Conservation (phyloP, 2,329 filamentous ascomycete species). For the Venturia asperata region DNA sequence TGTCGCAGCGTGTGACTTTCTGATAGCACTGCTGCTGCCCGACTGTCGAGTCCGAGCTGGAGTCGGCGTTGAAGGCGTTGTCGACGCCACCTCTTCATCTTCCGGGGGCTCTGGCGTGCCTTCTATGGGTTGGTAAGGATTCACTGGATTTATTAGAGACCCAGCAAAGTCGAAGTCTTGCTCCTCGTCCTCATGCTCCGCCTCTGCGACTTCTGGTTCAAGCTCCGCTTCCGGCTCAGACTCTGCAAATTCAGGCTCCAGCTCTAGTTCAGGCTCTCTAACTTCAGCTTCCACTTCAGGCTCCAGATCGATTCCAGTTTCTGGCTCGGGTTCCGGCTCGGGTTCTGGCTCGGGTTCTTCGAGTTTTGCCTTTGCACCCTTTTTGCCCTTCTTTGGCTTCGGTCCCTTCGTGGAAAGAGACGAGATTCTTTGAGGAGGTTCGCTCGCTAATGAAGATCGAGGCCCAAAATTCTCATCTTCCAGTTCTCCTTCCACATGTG, state of each 20-base stretch:
- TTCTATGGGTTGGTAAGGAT: conserved; percentile 15
- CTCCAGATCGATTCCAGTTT: not conserved
- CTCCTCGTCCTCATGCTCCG: conserved; percentile 46
- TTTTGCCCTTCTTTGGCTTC: conserved; percentile 22
- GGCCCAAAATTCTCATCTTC: conserved; percentile 9
- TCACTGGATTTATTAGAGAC: conserved; percentile 14
- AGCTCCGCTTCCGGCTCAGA: conserved; percentile 19
- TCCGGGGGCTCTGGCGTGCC: conserved; percentile 12
- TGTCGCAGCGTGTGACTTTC: not conserved
- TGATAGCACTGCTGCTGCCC: not conserved
- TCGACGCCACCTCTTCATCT: conserved; percentile 6
- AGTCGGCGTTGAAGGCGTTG: conserved; percentile 15
- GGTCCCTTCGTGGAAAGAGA: conserved; percentile 12
- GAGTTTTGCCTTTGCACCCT: conserved; percentile 18
- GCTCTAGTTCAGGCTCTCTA: not conserved
- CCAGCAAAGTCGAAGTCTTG: conserved; percentile 13
- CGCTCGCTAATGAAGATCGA: conserved; percentile 9
- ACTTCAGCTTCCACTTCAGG: conserved; percentile 16
- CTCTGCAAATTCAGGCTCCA: conserved; percentile 20
- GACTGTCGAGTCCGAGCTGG: conserved; percentile 11
- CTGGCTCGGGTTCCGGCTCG: not conserved
- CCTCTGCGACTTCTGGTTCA: conserved; percentile 26
- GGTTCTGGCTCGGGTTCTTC: conserved; percentile 20
- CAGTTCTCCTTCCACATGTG: not conserved
- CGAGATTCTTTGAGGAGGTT: conserved; percentile 1